Evolutionary conservation across 345 rosid species (phyloP).

Genomic region (Acer negundo): DNA sequence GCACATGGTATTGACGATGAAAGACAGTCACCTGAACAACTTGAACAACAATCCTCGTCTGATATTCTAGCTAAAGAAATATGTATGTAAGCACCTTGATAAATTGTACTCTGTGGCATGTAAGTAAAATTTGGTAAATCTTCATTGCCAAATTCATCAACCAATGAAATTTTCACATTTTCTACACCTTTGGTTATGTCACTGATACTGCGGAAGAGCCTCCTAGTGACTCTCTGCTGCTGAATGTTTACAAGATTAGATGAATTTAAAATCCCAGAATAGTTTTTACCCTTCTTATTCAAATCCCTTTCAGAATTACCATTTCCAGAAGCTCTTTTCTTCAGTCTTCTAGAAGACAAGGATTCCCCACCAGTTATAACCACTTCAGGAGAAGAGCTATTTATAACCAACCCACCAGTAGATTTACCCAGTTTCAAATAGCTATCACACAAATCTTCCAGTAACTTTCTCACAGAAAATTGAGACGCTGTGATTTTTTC

Average conservation of each 20-base stretch:
- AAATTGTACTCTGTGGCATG: slow-evolving; percentile 59
- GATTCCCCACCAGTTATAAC: slow-evolving; percentile 10
- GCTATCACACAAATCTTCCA: slow-evolving; percentile 33
- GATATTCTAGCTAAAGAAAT: slow-evolving; percentile 71
- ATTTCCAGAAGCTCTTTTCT: slow-evolving; percentile 5
- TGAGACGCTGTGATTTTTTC: slow-evolving; percentile 14
- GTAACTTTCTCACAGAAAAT: slow-evolving; percentile 27
- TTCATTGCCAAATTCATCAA: slow-evolving; percentile 50
- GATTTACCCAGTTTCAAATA: slow-evolving; percentile 22
- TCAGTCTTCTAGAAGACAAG: neutral
- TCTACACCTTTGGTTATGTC: slow-evolving; percentile 67
- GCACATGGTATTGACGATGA: slow-evolving; percentile 57
- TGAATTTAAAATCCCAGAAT: slow-evolving; percentile 26
- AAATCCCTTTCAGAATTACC: slow-evolving; percentile 14
- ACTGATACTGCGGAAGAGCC: slow-evolving; percentile 8
- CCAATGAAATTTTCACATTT: slow-evolving; percentile 61
- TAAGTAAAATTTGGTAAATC: slow-evolving; percentile 60
- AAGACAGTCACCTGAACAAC: slow-evolving; percentile 79
- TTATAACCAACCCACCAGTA: neutral
- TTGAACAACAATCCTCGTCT: slow-evolving; percentile 69
- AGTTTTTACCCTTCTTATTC: slow-evolving; percentile 24
- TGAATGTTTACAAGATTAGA: slow-evolving; percentile 13
- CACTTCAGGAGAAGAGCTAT: slow-evolving; percentile 14
- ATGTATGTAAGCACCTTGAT: slow-evolving; percentile 64
- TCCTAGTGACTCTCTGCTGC: slow-evolving; percentile 26